Evolutionary conservation across 345 rosid species (phyloP).

Genomic region (Salix brachista): DNA sequence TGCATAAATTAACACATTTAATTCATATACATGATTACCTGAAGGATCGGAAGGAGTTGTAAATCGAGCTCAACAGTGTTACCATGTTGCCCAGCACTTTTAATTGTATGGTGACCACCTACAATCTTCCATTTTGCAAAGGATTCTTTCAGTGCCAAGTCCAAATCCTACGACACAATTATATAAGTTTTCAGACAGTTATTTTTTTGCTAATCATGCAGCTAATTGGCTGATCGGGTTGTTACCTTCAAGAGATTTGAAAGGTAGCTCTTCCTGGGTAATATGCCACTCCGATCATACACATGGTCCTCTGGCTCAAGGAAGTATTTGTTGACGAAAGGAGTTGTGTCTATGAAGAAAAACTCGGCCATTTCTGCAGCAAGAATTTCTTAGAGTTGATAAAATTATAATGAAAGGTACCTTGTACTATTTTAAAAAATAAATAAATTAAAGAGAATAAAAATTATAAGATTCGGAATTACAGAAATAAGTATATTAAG

Average conservation of each 20-base stretch:
- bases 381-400: too few relatives aligned
- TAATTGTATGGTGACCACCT: constrained; percentile 77
- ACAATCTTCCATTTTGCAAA: constrained; percentile 66
- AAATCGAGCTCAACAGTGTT: constrained; percentile 45
- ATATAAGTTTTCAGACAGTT: too few relatives aligned
- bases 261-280: constrained; percentile 46
- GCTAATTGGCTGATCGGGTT: too few relatives aligned
- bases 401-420: too few relatives aligned
- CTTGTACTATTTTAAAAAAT: too few relatives aligned
- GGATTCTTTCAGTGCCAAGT: constrained; percentile 41
- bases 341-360: constrained; percentile 65
- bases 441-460: too few relatives aligned
- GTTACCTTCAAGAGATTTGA: constrained; percentile 40
- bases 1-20: background rate
- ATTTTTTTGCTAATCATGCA: too few relatives aligned
- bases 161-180: constrained; percentile 29
- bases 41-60: constrained; percentile 56
- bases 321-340: constrained; percentile 57
- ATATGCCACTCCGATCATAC: constrained; percentile 60
- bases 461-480: too few relatives aligned
- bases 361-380: constrained; percentile 45
- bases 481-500: too few relatives aligned
- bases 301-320: constrained; percentile 30
- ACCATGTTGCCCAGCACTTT: constrained; percentile 67
- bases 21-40: constrained; percentile 30